These are phyloP conservation scores for Exutisphaerella laricina DNA, from an alignment of 2,329 filamentous ascomycete species.

Conservation along the genomic window DNA sequence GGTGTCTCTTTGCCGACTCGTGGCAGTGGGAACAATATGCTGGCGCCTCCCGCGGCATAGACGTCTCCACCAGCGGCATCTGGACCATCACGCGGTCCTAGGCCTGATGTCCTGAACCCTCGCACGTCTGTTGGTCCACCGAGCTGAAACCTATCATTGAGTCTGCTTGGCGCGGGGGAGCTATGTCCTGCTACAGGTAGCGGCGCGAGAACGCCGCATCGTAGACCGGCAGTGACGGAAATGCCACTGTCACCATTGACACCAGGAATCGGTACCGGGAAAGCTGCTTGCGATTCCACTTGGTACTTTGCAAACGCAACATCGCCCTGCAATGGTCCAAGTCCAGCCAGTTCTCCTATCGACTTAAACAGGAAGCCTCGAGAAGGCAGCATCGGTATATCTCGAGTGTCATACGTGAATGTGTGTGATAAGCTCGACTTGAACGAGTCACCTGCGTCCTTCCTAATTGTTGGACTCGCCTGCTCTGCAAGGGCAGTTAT, in stretches of 20 bases:
- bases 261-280: conserved; percentile 67
- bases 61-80: conserved; percentile 89
- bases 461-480: conserved; percentile 75
- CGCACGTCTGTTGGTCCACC: conserved; percentile 92
- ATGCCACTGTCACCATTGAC: conserved; percentile 66
- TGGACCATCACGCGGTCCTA: conserved; percentile 78
- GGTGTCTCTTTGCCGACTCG: conserved; percentile 75
- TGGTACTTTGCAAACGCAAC: conserved; percentile 95
- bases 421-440: conserved; percentile 82
- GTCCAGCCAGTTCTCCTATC: conserved; percentile 18
- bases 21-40: conserved; percentile 78
- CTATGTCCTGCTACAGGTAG: conserved; percentile 57
- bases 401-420: conserved; percentile 72
- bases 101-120: conserved; percentile 81
- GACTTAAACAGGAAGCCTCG: conserved; percentile 58
- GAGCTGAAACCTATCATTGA: conserved; percentile 93
- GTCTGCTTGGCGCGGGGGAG: conserved; percentile 61
- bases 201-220: conserved; percentile 78
- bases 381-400: conserved; percentile 78
- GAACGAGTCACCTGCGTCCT: conserved; percentile 82
- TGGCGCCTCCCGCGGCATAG: conserved; percentile 83
- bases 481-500: conserved; percentile 69
- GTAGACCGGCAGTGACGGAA: conserved; percentile 74
- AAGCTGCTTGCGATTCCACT: conserved; percentile 68
- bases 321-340: conserved; percentile 70